A percentile compares a stretch with the other conserved stretches of the same genome.
Conservation (phyloP, 441 rosid genomes). For the Bocquillonia castaneifolia region DNA sequence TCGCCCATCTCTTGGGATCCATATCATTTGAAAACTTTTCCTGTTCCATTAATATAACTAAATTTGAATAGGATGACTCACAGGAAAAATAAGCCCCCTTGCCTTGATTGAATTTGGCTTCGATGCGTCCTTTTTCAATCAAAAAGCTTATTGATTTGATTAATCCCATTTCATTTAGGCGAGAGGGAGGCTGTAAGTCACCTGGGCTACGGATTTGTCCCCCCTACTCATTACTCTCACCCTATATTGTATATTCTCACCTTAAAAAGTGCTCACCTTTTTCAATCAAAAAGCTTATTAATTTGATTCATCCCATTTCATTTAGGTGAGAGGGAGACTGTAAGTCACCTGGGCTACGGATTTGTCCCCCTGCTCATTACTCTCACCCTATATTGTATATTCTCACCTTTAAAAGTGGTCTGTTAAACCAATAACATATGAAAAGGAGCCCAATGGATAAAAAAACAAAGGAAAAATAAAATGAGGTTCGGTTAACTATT, state of each 20-base stretch:
- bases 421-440: no score
- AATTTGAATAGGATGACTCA: neutral
- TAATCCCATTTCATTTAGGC: neutral
- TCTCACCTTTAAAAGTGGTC: no score
- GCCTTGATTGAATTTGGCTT: slow-evolving; percentile 5
- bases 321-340: slow-evolving; percentile 6
- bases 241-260: no score
- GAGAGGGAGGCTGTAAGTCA: slow-evolving; percentile 6
- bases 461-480: no score
- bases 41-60: neutral
- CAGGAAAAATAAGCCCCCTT: neutral
- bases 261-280: no score
- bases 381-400: no score
- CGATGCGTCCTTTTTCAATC: neutral
- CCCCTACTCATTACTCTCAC: no score
- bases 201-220: slow-evolving; percentile 1
- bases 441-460: no score
- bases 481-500: no score
- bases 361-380: no score
- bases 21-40: slow-evolving; percentile 1
- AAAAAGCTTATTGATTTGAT: slow-evolving; percentile 5
- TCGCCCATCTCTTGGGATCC: neutral
- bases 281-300: slow-evolving; percentile 6
- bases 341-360: slow-evolving; percentile 1
- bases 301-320: neutral